Percentiles rank a stretch among this genome's conserved stretches.
These are phyloP conservation scores for Naganishia kalamii DNA, from an alignment of 768 basidiomycete genomes.

Conservation along the genomic window DNA sequence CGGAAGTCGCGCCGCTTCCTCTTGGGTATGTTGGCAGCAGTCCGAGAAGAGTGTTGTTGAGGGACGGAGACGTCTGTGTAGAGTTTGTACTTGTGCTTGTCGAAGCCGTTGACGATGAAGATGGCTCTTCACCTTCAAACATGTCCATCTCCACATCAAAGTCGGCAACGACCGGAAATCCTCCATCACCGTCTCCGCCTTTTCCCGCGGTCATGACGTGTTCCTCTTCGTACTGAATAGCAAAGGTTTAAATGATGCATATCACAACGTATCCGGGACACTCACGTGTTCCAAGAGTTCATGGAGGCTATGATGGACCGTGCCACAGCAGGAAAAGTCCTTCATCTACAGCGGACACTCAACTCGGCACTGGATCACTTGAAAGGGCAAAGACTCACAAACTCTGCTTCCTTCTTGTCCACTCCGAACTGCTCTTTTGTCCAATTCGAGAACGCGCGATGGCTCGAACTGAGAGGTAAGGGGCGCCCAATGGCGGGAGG, in stretches of 20 bases:
- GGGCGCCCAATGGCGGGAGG: constrained; percentile 6
- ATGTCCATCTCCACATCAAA: constrained; percentile 25
- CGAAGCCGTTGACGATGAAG: constrained; percentile 35
- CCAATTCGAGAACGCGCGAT: constrained; percentile 13
- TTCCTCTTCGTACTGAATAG: constrained; percentile 23
- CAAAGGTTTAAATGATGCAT: not conserved
- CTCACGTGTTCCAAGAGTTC: constrained; percentile 43
- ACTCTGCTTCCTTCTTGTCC: constrained; percentile 25
- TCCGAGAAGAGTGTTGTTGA: constrained; percentile 16
- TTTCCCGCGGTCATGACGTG: constrained; percentile 23
- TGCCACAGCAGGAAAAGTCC: constrained; percentile 36
- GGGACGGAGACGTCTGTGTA: constrained; percentile 14
- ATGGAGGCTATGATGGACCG: constrained; percentile 36
- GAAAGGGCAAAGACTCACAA: too few species aligned
- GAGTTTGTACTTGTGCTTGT: constrained; percentile 18
- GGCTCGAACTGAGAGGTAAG: not conserved
- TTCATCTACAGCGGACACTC: constrained; percentile 21
- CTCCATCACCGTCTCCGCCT: constrained; percentile 21
- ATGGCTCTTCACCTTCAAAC: constrained; percentile 30
- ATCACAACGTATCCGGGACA: not conserved
- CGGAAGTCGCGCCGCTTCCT: constrained; percentile 13
- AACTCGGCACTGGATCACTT: too few species aligned
- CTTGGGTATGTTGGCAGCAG: not conserved
- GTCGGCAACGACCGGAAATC: constrained; percentile 13
- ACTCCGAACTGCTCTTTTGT: constrained; percentile 3